Base-by-base conservation (phyloP, 2,329 filamentous ascomycete species). In the Aspergillus sp. region DNA sequence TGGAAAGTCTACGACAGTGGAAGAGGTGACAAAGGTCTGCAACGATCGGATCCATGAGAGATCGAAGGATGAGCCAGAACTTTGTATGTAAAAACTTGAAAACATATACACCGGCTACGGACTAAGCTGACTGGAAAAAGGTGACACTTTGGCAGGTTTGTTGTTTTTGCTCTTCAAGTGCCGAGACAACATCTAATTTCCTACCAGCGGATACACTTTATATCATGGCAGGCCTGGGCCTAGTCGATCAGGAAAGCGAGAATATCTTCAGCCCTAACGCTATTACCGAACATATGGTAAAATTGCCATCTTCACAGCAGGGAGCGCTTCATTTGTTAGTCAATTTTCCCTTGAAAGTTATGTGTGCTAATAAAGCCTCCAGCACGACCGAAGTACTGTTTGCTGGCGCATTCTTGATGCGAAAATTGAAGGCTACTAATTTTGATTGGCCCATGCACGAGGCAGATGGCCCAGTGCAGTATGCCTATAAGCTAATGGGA, bases 301-400 rank as follows among this genome's bases (percentile, higher is more conserved):
- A 44, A n/a, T 60, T 59, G 45, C 63, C 64, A 1, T 66, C 63
- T 0, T 55, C 65, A 2, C 57, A 61, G 38, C 60, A 68, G 52
- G 66, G 65, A 9, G 64, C 60, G 27, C 40, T 68, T 31, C 65
- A 68, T 42, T 68, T 68, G 64, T 66, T 38, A 44, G 60, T 47
- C 27, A 7, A 10, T 11, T 7, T 7, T 39, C 1, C 7, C 19
- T 19, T 26, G 8, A 4, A 2, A 28, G 7, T 5, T 5, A 6
- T 30, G 28, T n/a, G 1, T n/a, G 27, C n/a, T 10, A 31, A 40
- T 40, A 6, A 51, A 10, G 3, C 27, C 27, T 6, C 12, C 38
- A 64, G 64, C 36, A 60, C 65, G 3, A 66, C 63, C 2, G 65
- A 68, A 43, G 60, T 54, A 1, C 46, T 68, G 27, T 56, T 67